phyloP scores from a whole-genome alignment of 768 basidiomycete species.

The Tylopilus sp. region DNA sequence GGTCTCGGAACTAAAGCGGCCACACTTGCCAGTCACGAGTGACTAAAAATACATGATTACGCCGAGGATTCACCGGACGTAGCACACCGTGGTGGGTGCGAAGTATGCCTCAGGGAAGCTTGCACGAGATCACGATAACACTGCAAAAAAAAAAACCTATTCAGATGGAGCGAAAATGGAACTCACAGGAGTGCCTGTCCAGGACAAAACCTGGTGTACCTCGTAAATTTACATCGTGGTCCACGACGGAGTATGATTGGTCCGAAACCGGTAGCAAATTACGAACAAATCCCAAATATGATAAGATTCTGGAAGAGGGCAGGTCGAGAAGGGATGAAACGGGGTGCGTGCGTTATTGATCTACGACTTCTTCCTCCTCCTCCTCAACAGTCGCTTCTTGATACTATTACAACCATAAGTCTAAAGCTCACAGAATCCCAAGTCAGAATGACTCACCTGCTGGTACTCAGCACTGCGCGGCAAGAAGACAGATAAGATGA shows the following conservation, averaged over 20 bases:
- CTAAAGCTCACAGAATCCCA: not conserved
- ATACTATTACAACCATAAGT: conserved; percentile 38
- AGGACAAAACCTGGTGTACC: not conserved
- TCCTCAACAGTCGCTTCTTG: conserved; percentile 52
- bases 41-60: not conserved
- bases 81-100: too few relatives aligned
- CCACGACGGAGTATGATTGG: conserved; percentile 4
- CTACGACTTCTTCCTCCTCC: conserved; percentile 29
- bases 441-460: conserved; percentile 45
- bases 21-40: not conserved
- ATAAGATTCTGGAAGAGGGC: conserved; percentile 1
- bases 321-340: conserved; percentile 1
- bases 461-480: conserved; percentile 80
- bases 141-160: too few relatives aligned
- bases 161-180: too few relatives aligned
- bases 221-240: too few relatives aligned
- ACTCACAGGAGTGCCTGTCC: too few relatives aligned
- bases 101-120: too few relatives aligned
- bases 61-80: conserved; percentile 12
- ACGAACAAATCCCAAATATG: conserved; percentile 18
- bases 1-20: not conserved
- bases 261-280: conserved; percentile 15
- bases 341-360: conserved; percentile 26
- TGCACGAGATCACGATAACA: too few relatives aligned
- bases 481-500: conserved; percentile 2